Evolutionary conservation across 2,329 filamentous ascomycete genomes (phyloP).

Genomic region (Xylaria arbuscula): DNA sequence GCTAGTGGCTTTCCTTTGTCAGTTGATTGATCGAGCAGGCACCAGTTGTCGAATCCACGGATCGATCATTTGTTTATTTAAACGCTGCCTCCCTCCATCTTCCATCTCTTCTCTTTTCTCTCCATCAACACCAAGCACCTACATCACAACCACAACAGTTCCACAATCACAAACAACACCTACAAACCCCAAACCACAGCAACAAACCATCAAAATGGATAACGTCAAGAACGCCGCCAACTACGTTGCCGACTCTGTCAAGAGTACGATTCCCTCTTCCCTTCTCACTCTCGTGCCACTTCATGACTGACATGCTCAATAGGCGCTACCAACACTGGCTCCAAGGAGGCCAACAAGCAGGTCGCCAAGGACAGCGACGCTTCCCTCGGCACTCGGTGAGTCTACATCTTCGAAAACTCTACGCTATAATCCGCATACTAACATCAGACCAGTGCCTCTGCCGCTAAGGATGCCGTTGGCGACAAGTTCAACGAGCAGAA

Average conservation of each 20-base stretch:
- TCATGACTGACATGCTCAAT: conserved; percentile 17
- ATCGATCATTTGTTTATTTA: conserved; percentile 41
- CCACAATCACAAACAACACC: conserved; percentile 32
- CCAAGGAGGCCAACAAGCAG: conserved; percentile 77
- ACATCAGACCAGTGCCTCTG: conserved; percentile 54
- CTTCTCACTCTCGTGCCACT: not conserved
- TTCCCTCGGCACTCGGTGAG: conserved; percentile 64
- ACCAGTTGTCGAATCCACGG: not conserved
- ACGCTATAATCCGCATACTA: conserved; percentile 39
- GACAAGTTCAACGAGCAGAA: conserved; percentile 60
- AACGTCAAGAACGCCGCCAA: conserved; percentile 71
- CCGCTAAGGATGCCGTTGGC: conserved; percentile 61
- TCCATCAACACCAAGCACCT: conserved; percentile 16
- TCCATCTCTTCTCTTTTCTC: not conserved
- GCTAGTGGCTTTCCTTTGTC: not conserved
- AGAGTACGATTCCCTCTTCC: conserved; percentile 54
- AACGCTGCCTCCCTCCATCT: conserved; percentile 37
- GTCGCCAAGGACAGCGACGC: conserved; percentile 72
- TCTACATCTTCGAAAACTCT: not conserved
- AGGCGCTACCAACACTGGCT: conserved; percentile 61
- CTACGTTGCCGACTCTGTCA: conserved; percentile 74
- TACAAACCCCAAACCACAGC: conserved; percentile 20
- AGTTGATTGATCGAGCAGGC: conserved; percentile 5
- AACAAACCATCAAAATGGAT: conserved; percentile 58
- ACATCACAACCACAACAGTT: conserved; percentile 33